Evolutionary conservation across 2,329 filamentous ascomycete genomes (phyloP).

Genomic region (Calonectria henricotiae): DNA sequence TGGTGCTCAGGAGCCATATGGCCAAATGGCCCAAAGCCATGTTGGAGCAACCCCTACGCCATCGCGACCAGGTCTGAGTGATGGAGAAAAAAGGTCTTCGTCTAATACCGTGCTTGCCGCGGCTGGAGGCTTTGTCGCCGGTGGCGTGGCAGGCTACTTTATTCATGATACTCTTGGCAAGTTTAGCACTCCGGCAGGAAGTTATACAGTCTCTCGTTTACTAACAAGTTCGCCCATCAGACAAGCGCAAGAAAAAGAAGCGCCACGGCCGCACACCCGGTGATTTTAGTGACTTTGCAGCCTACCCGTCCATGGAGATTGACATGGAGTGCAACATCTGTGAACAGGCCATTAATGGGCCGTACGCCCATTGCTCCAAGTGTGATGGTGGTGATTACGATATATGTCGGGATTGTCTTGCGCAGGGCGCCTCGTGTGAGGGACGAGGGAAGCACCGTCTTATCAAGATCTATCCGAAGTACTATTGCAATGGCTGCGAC

Average conservation of each 20-base stretch:
- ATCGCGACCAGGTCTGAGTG: not conserved
- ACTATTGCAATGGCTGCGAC: slow-evolving; percentile 36
- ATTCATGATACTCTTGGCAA: slow-evolving; percentile 42
- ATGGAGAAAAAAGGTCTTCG: slow-evolving; percentile 19
- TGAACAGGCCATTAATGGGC: slow-evolving; percentile 36
- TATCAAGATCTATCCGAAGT: slow-evolving; percentile 44
- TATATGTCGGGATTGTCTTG: slow-evolving; percentile 40
- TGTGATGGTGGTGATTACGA: slow-evolving; percentile 43
- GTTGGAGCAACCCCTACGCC: not conserved
- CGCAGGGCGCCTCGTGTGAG: slow-evolving; percentile 32
- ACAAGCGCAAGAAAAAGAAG: slow-evolving; percentile 45
- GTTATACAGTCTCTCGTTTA: not conserved
- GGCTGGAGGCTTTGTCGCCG: slow-evolving; percentile 40
- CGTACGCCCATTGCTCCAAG: slow-evolving; percentile 43
- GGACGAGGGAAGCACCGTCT: slow-evolving; percentile 39
- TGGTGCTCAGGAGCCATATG: not conserved
- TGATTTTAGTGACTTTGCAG: slow-evolving; percentile 36
- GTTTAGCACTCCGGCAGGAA: not conserved
- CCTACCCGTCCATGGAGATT: slow-evolving; percentile 35
- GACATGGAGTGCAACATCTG: slow-evolving; percentile 35
- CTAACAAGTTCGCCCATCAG: not conserved
- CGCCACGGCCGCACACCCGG: slow-evolving; percentile 29
- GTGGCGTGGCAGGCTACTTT: slow-evolving; percentile 43
- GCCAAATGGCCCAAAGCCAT: not conserved
- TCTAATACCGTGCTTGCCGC: slow-evolving; percentile 29